Percentiles rank a stretch among this genome's conserved stretches.
Evolutionary conservation across 805 yeast genomes (phyloP).

Genomic region (Maudiozyma barnettii): DNA sequence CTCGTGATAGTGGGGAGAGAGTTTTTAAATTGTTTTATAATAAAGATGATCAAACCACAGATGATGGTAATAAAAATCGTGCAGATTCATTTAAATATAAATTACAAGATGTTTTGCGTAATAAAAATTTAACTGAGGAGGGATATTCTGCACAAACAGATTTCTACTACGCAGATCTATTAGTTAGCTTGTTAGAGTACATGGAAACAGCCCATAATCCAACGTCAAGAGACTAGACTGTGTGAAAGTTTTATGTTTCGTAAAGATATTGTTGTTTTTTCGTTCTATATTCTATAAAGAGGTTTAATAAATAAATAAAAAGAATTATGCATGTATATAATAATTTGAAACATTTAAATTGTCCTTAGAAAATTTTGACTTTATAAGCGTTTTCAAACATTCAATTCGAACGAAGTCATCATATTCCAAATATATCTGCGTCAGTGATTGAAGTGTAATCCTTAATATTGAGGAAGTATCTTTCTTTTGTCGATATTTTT

Average conservation of each 20-base stretch:
- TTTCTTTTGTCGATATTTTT: not conserved
- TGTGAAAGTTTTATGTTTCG: not conserved
- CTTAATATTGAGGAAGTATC: conserved; percentile 2
- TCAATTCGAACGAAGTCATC: conserved; percentile 2
- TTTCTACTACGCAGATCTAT: not conserved
- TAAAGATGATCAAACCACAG: not conserved
- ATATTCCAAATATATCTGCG: conserved; percentile 15
- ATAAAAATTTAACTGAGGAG: not conserved
- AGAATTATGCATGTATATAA: conserved; percentile 1
- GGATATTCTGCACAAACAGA: not conserved
- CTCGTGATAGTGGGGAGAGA: too few relatives aligned
- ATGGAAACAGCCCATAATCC: too few relatives aligned
- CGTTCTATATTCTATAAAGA: not conserved
- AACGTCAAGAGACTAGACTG: too few relatives aligned
- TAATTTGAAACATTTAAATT: not conserved
- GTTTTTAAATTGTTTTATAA: not conserved
- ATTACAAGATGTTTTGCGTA: not conserved
- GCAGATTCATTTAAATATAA: not conserved
- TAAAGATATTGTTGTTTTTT: not conserved
- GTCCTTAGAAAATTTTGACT: not conserved
- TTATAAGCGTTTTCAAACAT: not conserved
- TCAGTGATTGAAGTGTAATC: conserved; percentile 12
- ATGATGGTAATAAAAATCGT: not conserved
- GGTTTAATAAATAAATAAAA: not conserved
- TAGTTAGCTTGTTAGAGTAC: too few relatives aligned